phyloP scores from a whole-genome alignment of 2,329 filamentous ascomycete species.

The Trichoderma semiorbis region DNA sequence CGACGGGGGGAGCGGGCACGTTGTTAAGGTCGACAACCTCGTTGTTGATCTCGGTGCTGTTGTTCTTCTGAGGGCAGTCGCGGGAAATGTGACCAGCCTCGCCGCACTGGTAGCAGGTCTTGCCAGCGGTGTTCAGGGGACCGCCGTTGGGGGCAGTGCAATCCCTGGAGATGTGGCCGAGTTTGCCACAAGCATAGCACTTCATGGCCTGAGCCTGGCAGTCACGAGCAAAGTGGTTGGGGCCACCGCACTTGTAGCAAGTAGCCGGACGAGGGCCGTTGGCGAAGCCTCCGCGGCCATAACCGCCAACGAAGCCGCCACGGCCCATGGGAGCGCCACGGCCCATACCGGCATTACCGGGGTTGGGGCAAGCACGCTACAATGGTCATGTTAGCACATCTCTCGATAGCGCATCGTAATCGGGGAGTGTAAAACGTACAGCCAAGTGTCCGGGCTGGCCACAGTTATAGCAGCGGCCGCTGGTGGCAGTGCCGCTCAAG shows the following conservation, averaged over 20 bases:
- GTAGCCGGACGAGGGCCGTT: slow-evolving; percentile 66
- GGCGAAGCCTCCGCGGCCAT: slow-evolving; percentile 71
- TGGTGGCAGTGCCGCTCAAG: slow-evolving; percentile 75
- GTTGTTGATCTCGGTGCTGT: slow-evolving; percentile 46
- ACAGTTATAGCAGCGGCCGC: slow-evolving; percentile 95
- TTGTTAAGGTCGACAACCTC: slow-evolving; percentile 45
- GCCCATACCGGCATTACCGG: slow-evolving; percentile 58
- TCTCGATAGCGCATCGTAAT: neutral
- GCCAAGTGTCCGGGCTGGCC: slow-evolving; percentile 90
- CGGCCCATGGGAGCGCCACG: slow-evolving; percentile 66
- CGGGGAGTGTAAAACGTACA: slow-evolving; percentile 48
- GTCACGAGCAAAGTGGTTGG: slow-evolving; percentile 97
- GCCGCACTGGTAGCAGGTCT: slow-evolving; percentile 98
- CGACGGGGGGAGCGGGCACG: slow-evolving; percentile 44
- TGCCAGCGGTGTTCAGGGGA: slow-evolving; percentile 90
- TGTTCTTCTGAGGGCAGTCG: slow-evolving; percentile 77
- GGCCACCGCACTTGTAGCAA: slow-evolving; percentile 75
- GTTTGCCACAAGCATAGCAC: slow-evolving; percentile 95
- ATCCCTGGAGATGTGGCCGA: slow-evolving; percentile 88
- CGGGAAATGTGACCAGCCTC: slow-evolving; percentile 94
- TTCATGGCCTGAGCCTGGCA: slow-evolving; percentile 99
- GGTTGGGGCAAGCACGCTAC: slow-evolving; percentile 79
- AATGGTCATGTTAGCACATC: neutral
- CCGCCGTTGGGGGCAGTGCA: slow-evolving; percentile 97
- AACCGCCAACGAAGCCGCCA: slow-evolving; percentile 62